phyloP scores from a whole-genome alignment of 108 stramenopile genomes.

The Fistulifera solaris region DNA sequence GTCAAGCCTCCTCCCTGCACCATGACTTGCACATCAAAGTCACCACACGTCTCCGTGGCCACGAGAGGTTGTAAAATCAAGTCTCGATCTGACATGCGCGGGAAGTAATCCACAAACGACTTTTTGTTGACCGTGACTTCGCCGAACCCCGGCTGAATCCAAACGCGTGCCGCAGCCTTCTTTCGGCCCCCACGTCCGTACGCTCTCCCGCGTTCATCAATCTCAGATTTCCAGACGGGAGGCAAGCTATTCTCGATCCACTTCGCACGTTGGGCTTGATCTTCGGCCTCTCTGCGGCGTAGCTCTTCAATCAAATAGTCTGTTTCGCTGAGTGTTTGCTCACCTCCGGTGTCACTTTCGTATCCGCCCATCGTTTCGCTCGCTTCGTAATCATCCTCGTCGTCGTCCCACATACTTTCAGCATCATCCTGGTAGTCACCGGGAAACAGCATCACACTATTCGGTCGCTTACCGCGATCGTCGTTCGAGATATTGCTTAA shows the following conservation, averaged over 20 bases:
- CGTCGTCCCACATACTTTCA: conserved; percentile 8
- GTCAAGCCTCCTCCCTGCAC: conserved; percentile 82
- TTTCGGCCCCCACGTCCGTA: conserved; percentile 94
- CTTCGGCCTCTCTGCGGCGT: conserved; percentile 40
- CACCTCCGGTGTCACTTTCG: conserved; percentile 25
- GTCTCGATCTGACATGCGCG: conserved; percentile 59
- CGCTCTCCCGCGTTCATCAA: conserved; percentile 82
- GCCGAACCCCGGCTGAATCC: conserved; percentile 87
- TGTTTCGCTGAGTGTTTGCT: conserved; percentile 20
- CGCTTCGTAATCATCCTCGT: conserved; percentile 27
- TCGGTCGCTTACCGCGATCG: conserved; percentile 33
- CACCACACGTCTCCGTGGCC: conserved; percentile 78
- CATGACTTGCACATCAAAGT: conserved; percentile 71
- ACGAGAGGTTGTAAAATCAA: conserved; percentile 75
- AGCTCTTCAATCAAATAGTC: conserved; percentile 16
- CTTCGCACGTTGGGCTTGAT: conserved; percentile 43
- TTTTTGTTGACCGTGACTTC: conserved; percentile 75
- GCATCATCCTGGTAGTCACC: conserved; percentile 31
- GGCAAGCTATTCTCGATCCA: conserved; percentile 65
- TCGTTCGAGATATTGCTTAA: too few species aligned
- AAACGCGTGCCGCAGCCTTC: conserved; percentile 86
- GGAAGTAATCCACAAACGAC: conserved; percentile 84
- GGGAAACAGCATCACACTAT: conserved; percentile 55
- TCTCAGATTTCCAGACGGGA: conserved; percentile 43
- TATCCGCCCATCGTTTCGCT: conserved; percentile 13